Evolutionary conservation across 2,329 filamentous ascomycete genomes (phyloP), one percentile per base, ranked within the genome.

Genomic region (Arthrobotrys iridis): DNA sequence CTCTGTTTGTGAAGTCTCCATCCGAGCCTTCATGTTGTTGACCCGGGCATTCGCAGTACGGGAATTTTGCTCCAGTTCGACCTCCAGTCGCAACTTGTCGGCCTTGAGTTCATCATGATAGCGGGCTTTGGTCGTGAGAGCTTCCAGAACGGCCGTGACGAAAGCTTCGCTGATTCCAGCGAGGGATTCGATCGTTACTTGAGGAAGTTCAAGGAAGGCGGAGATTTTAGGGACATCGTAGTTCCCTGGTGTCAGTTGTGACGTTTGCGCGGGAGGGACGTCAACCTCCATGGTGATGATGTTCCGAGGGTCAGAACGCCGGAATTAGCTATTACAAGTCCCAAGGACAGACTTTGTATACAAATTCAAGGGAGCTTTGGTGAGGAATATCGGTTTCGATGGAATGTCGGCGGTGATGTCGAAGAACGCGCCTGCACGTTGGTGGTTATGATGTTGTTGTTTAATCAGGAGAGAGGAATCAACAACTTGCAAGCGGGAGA

Each of bases 51-150:
- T 94, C 73, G 91, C 90, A 78, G 88, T 91, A 79, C 93, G 90
- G 52, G 97, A 90, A 15, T 90, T 91, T 82, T 93, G 95, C 82
- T 99, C 95, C 5, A 98, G 87, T 84, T 98, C 93, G 46, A 99
- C 95, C 80, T 97, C 93, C 48, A 92, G 85, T 78, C 92, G 90
- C 46, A 97, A 86, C 83, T 97, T 98, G 78, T 96, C 92, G 7
- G 94, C 90, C 79, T 90, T 92, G 41, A 97, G 84, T 40, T 89
- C 87, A 81, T 97, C 93, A 79, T 88, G 90, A 80, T 97, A 93
- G 79, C 90, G 91, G 35, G 92, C 93, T 82, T 95, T 97, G 28
- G 85, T 84, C 22, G 90, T 87, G 62, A 98, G 88, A 24, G 91
- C 90, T 77, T 88, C 85, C 41, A 99, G 86, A 60, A 99, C 85